Percentiles rank a stretch among this genome's conserved stretches.
Evolutionary conservation across 108 stramenopile genomes (phyloP).

Genomic region (Ochromonas danica): DNA sequence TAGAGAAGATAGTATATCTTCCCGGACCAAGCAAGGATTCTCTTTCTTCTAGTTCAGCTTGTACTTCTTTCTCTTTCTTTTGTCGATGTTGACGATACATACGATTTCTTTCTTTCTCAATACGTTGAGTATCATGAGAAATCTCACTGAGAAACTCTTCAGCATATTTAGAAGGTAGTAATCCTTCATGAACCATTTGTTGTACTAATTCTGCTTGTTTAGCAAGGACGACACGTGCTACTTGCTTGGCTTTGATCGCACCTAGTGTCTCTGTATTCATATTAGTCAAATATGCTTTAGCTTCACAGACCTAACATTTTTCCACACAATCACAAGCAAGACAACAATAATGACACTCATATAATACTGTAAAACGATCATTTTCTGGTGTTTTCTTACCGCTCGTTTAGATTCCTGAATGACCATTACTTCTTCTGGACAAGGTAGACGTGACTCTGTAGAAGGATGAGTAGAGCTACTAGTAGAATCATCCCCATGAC

Average conservation of each 20-base stretch:
- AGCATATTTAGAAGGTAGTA: neutral
- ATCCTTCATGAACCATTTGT: slow-evolving; percentile 10
- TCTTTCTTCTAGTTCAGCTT: no score
- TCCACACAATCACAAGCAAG: neutral
- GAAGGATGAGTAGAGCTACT: neutral
- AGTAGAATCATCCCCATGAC: neutral
- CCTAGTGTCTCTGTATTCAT: neutral
- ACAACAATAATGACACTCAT: neutral
- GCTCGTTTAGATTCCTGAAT: neutral
- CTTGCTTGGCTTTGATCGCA: neutral
- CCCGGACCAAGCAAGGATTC: no score
- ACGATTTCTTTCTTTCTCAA: neutral
- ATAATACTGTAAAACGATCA: slow-evolving; percentile 5
- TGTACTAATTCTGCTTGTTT: slow-evolving; percentile 15
- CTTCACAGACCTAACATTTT: neutral
- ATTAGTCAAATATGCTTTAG: neutral
- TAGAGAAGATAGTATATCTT: no score
- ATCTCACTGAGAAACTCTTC: neutral
- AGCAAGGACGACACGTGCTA: neutral
- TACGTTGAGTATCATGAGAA: neutral
- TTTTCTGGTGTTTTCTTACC: neutral
- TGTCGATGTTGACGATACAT: neutral
- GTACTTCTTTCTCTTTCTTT: neutral
- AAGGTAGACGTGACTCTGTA: neutral
- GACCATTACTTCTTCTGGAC: slow-evolving; percentile 7